Base-by-base conservation (phyloP, 2,329 filamentous ascomycete species). In the Clonostachys sp. region DNA sequence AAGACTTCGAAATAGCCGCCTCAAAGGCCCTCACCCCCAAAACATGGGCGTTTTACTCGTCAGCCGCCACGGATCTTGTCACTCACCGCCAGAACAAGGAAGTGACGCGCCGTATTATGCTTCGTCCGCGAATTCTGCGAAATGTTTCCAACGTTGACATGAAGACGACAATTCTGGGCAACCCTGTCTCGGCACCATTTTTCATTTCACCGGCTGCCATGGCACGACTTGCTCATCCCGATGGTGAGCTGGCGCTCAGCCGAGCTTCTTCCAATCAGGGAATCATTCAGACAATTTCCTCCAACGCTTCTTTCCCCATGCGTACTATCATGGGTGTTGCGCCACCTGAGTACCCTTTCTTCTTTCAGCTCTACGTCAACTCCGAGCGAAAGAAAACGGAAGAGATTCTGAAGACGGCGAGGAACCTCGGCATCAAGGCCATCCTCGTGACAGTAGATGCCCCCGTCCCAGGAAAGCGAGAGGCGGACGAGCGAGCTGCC, bases 301-400 rank as follows among this genome's bases (percentile, higher is more conserved):
- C 72, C 50, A 78, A 77, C 46, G 74, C 75, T 4, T 75, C 72
- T 2, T 78, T 68, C 52, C 65, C 73, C 0, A 62, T 75, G 38
- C 62, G 69, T 10, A 68, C 73, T 12, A 68, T 78, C 40, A 61
- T 65, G 16, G 45, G 50, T 4, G 58, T 61, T n/a, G 61, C 69
- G 2, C 68, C 68, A 0, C 44, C 52, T 1, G 43, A 49, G 5
- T 53, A 67, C 48, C 67, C 66, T n/a, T 77, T 78, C 62, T 74
- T 78, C 55, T 75, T 79, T 59, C 77, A 81, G 51, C 61, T 81
- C 13, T 80, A 81, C 57, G 75, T 79, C 47, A 77, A 79, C 59
- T 66, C 66, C 2, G 66, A 78, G 48, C 72, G 73, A 4, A 50
- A 63, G 33, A 77, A 77, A 49, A 75, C 76, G 6, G 66, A 68